Percentiles rank a stretch among this genome's conserved stretches.
phyloP scores from a whole-genome alignment of 495 filamentous ascomycete species.

The Acidiella bohemica region DNA sequence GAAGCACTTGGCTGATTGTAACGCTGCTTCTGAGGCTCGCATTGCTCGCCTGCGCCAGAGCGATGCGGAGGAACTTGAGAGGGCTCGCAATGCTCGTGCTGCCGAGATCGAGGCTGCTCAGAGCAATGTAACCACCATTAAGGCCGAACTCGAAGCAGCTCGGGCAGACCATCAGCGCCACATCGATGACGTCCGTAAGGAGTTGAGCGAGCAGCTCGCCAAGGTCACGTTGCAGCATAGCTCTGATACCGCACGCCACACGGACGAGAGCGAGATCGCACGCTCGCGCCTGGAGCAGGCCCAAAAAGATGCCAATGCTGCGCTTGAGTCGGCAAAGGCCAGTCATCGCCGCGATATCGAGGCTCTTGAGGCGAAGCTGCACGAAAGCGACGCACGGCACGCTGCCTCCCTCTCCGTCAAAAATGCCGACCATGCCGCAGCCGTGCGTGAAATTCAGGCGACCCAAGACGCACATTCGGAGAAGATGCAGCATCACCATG shows the following conservation, averaged over 20 bases:
- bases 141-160: conserved; percentile 1
- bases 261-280: neutral
- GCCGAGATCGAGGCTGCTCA: conserved; percentile 1
- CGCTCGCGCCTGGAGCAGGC: conserved; percentile 1
- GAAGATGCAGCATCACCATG: conserved; percentile 3
- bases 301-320: neutral
- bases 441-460: neutral
- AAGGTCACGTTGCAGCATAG: conserved; percentile 3
- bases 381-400: neutral
- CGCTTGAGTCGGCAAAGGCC: neutral
- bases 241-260: neutral
- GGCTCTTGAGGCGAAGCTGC: neutral
- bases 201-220: conserved; percentile 1
- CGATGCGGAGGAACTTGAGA: conserved; percentile 6
- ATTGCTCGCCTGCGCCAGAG: conserved; percentile 9
- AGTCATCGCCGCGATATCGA: neutral
- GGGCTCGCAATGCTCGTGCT: conserved; percentile 3
- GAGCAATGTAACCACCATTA: neutral
- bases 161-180: neutral
- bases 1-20: conserved; percentile 4
- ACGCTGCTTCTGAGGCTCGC: conserved; percentile 9
- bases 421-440: neutral
- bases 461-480: neutral
- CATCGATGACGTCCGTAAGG: neutral
- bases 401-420: neutral